Evolutionary conservation across 2,329 filamentous ascomycete genomes (phyloP), one percentile per base, ranked within the genome.

Genomic region (Botrytis aclada): DNA sequence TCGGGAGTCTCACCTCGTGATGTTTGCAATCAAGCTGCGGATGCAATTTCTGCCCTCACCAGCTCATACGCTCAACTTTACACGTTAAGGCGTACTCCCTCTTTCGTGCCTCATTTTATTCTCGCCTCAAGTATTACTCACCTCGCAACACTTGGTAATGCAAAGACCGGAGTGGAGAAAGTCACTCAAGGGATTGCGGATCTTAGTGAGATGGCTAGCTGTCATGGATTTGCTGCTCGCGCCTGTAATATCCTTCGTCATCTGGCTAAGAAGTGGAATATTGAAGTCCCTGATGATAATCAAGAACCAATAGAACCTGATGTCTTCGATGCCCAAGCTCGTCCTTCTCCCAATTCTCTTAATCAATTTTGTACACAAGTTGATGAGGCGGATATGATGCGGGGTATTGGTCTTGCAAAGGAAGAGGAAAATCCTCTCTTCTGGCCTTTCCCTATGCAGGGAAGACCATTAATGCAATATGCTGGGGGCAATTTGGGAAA

Each of bases 261-360:
- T 74, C 81, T 90, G 1, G 86, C 87, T 10, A 84, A 84, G 74
- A 88, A 88, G 75, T 90, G 88, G 88, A 83, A 87, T 47, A 85
- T 90, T 51, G 82, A 88, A 2, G 83, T 88, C 3, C 82, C 86
- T 1, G 82, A 88, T 66, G 78, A 75, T 41, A 75, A 74, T 34
- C 75, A 80, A 18, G 78, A 80, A n/a, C 74, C 80, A 34, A 78
- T 75, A 1, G 76, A 77, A 54, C 51, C 75, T 2, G 82, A 84
- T 37, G 81, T 81, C 6, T 76, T 83, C 20, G 73, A 74, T 45
- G 20, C n/a, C 1, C 51, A 76, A 20, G 76, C 75, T 64, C 65
- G 71, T 34, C 72, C 78, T 16, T 71, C 56, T 9, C 51, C 75
- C 0, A 71, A 72, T 4, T 75, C 74, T 0, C 61, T 76, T 39